phyloP scores from a whole-genome alignment of 805 yeast species.

The Clavispora fructus region DNA sequence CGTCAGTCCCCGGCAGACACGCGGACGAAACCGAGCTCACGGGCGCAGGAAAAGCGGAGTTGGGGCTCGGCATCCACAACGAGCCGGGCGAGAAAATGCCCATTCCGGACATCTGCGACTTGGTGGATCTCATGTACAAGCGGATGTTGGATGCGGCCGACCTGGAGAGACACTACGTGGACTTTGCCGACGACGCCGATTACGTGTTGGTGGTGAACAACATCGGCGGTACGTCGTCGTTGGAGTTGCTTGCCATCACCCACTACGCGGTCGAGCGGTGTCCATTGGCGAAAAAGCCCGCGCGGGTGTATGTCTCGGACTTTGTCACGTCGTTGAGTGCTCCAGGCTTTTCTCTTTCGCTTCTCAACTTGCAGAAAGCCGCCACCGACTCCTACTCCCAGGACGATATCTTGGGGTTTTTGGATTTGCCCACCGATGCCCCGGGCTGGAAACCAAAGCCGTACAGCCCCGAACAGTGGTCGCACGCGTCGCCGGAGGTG shows the following conservation, averaged over 20 bases:
- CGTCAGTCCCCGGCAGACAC: constrained; percentile 77
- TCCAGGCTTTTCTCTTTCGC: constrained; percentile 84
- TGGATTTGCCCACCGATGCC: constrained; percentile 73
- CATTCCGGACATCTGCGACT: constrained; percentile 64
- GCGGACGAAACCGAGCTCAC: constrained; percentile 41
- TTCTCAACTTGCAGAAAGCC: constrained; percentile 58
- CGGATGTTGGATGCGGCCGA: constrained; percentile 60
- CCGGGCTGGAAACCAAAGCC: constrained; percentile 71
- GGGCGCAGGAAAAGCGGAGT: constrained; percentile 63
- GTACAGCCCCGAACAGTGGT: constrained; percentile 27
- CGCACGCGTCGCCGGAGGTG: constrained; percentile 16
- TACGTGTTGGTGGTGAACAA: constrained; percentile 73
- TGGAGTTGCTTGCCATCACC: constrained; percentile 72
- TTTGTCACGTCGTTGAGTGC: constrained; percentile 88
- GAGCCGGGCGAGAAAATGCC: constrained; percentile 81
- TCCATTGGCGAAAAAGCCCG: constrained; percentile 54
- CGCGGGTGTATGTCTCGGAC: constrained; percentile 66
- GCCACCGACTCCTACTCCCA: constrained; percentile 9
- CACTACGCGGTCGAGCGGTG: constrained; percentile 52
- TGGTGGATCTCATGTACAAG: constrained; percentile 53
- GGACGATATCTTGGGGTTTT: constrained; percentile 38
- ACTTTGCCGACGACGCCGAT: constrained; percentile 59
- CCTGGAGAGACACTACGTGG: constrained; percentile 74
- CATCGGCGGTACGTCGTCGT: constrained; percentile 81
- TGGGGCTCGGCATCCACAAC: constrained; percentile 95